These are phyloP conservation scores for Metschnikowia orientalis DNA, from an alignment of 805 yeast species.

Conservation along the genomic window DNA sequence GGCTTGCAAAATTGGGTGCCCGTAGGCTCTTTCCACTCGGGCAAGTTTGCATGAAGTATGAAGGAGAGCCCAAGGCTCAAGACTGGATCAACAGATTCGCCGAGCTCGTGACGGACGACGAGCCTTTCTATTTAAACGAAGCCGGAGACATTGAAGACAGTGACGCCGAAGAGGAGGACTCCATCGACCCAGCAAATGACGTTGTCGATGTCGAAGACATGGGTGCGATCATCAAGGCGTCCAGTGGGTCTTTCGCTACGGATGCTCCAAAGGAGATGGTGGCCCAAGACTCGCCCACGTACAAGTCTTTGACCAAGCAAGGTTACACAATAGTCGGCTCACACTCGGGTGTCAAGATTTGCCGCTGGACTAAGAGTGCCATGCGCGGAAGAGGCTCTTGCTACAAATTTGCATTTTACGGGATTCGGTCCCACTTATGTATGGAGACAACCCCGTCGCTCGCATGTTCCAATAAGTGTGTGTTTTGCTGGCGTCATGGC, in stretches of 20 bases:
- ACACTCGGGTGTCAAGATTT: conserved; percentile 91
- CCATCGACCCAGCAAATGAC: conserved; percentile 29
- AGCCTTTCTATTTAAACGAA: conserved; percentile 57
- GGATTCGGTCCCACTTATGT: conserved; percentile 84
- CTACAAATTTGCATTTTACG: conserved; percentile 88
- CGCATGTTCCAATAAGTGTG: conserved; percentile 93
- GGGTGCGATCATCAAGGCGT: conserved; percentile 54
- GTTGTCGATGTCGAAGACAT: conserved; percentile 85
- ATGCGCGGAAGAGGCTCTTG: conserved; percentile 92
- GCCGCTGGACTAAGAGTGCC: conserved; percentile 96
- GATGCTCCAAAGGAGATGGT: conserved; percentile 70
- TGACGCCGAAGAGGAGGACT: conserved; percentile 44
- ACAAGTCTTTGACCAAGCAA: conserved; percentile 81
- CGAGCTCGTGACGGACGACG: conserved; percentile 62
- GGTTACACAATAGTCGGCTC: conserved; percentile 92
- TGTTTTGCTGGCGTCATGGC: conserved; percentile 96
- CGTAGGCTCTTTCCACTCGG: conserved; percentile 82
- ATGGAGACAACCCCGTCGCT: conserved; percentile 95
- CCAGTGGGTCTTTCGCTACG: conserved; percentile 19
- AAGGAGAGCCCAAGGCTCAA: conserved; percentile 52
- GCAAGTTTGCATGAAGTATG: conserved; percentile 71
- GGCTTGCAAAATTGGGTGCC: conserved; percentile 80
- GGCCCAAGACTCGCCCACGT: conserved; percentile 84
- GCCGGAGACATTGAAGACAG: conserved; percentile 51
- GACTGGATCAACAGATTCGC: conserved; percentile 66